Base-by-base conservation (phyloP, 208 protist species). In the Crithidia bombi region DNA sequence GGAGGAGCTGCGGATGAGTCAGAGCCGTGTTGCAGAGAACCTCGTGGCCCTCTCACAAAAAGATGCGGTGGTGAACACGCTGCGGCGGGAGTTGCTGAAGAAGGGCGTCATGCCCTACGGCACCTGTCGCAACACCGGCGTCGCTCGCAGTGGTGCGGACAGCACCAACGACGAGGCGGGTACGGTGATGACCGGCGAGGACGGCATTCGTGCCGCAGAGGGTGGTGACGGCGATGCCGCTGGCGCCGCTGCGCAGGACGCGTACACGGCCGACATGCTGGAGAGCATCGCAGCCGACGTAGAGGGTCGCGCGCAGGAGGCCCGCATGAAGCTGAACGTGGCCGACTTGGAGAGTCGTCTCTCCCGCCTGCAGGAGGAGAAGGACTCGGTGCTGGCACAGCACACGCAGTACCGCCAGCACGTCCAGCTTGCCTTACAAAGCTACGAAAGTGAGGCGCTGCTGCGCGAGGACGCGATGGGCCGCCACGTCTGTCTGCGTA, bases 41-140 rank as follows among this genome's bases (percentile, higher is more conserved):
- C 73, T 95, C 6, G 83, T 95, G 5, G 56, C 78, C n/a, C 59
- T 95, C 9, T 89, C 90, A 14, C 86, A 92, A 65, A 91, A 91
- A 67, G 87, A 93, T 51, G 85, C 83, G 5, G 86, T 79, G 47
- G 90, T 93, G 41, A 76, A 76, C 23, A 90, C 83, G 41, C 70
- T 95, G 44, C 81, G 79, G 26, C 85, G 87, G 1, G 85, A 95
- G 62, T 57, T 95, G 52, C 78, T 79, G 33, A 83, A 85, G 71
- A 74, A 61, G 56, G 79, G 79, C 12, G 76, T 46, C 44, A 30
- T 63, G 35, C 38, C 46, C 21, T 63, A 75, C 44, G 67, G 66
- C n/a, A 35, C 38, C 19, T 21, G 36, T 7, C 11, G 36, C 36
- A 52, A 38, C n/a, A 26, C 15, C 19, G 35, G 47, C 17, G 67